phyloP scores from a whole-genome alignment of 2,329 filamentous ascomycete genomes.

The Cercospora sesami region DNA sequence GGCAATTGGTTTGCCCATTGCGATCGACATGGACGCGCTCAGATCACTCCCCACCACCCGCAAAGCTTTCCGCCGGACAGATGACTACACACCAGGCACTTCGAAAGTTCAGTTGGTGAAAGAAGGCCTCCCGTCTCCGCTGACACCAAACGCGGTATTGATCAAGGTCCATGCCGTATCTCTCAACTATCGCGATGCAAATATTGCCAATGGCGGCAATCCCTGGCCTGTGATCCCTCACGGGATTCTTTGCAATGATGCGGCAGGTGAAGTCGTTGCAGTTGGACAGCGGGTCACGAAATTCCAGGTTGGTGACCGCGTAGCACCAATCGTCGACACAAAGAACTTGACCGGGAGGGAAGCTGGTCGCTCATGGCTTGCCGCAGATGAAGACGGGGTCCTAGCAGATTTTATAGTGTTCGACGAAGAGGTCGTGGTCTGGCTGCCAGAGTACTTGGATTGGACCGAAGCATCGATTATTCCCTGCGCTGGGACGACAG shows the following conservation, averaged over 20 bases:
- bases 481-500: background rate
- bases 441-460: conserved; percentile 55
- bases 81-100: conserved; percentile 32
- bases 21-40: background rate
- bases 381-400: conserved; percentile 58
- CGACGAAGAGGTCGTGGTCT: conserved; percentile 49
- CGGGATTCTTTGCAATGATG: conserved; percentile 39
- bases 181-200: conserved; percentile 54
- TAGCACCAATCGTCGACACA: conserved; percentile 42
- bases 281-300: conserved; percentile 24
- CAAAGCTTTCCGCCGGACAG: conserved; percentile 39
- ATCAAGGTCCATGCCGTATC: conserved; percentile 53
- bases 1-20: background rate
- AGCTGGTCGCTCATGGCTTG: conserved; percentile 49
- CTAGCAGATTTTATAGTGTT: conserved; percentile 62
- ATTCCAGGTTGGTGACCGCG: conserved; percentile 28
- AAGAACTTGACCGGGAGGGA: conserved; percentile 45
- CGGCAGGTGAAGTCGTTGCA: conserved; percentile 34
- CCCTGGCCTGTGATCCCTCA: conserved; percentile 34
- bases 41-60: conserved; percentile 21
- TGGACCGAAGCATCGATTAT: conserved; percentile 54
- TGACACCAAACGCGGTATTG: conserved; percentile 47
- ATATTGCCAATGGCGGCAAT: conserved; percentile 39
- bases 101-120: conserved; percentile 21
- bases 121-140: conserved; percentile 21